Percentiles rank a stretch among this genome's conserved stretches.
phyloP scores from a whole-genome alignment of 495 filamentous ascomycete genomes.

The Thozetella sp. region DNA sequence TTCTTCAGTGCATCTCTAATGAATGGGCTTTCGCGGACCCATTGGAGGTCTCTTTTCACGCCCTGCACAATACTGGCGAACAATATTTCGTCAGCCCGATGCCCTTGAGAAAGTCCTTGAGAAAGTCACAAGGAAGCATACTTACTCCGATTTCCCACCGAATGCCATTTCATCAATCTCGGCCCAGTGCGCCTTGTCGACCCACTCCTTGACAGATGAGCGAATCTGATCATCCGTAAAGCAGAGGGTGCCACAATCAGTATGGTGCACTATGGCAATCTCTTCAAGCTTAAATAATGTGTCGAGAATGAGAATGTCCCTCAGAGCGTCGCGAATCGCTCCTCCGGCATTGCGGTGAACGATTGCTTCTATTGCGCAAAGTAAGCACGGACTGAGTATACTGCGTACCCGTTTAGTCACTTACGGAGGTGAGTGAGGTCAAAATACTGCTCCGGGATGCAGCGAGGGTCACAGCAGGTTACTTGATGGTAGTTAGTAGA shows the following conservation, averaged over 20 bases:
- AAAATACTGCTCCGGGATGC: conserved; percentile 22
- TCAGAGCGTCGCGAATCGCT: conserved; percentile 16
- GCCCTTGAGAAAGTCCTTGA: too few species aligned
- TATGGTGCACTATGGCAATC: conserved; percentile 24
- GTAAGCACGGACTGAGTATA: background rate
- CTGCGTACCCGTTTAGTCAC: too few species aligned
- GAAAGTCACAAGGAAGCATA: too few species aligned
- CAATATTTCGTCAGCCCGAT: too few species aligned
- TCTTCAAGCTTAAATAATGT: conserved; percentile 13
- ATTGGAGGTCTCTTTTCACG: background rate
- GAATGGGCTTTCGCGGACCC: background rate
- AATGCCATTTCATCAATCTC: conserved; percentile 14
- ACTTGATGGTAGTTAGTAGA: conserved; percentile 7
- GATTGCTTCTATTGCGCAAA: conserved; percentile 10
- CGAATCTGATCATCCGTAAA: conserved; percentile 10
- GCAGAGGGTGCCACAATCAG: conserved; percentile 19
- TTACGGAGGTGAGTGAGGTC: conserved; percentile 14
- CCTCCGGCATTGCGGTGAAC: conserved; percentile 23
- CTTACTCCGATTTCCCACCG: conserved; percentile 9
- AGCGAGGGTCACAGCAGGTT: conserved; percentile 22
- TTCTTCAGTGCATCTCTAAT: background rate
- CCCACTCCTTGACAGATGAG: conserved; percentile 2
- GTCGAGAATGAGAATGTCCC: conserved; percentile 22
- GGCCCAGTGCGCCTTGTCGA: conserved; percentile 5
- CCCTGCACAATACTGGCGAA: background rate